A percentile compares a stretch with the other conserved stretches of the same genome.
Evolutionary conservation across 2,329 filamentous ascomycete species (phyloP).

Genomic region (Lecanoromycetidae sp.): DNA sequence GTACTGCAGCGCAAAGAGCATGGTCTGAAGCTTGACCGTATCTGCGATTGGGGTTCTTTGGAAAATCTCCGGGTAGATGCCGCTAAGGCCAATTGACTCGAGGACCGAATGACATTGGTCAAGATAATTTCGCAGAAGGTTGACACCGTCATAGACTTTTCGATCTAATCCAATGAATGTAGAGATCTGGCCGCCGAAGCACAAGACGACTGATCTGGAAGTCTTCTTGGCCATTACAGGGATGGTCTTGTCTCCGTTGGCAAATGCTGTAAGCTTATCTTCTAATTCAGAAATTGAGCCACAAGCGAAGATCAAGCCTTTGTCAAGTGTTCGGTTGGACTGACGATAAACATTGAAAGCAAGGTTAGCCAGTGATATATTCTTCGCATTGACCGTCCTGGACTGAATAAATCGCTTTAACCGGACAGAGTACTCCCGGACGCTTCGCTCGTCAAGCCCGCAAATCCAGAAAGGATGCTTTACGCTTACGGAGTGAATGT

Average conservation of each 20-base stretch:
- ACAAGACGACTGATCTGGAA: slow-evolving; percentile 19
- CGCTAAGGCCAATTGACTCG: slow-evolving; percentile 7
- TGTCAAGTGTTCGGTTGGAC: neutral
- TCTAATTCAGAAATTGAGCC: slow-evolving; percentile 24
- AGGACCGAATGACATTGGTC: slow-evolving; percentile 24
- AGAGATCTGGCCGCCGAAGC: slow-evolving; percentile 24
- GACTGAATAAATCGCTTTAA: neutral
- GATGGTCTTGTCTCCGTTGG: neutral
- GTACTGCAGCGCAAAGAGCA: slow-evolving; percentile 25
- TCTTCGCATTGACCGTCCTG: neutral
- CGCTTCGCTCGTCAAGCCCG: neutral
- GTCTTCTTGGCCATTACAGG: neutral
- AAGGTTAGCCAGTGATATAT: neutral
- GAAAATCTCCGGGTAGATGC: slow-evolving; percentile 25
- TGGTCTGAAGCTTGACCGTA: slow-evolving; percentile 24
- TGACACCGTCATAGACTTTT: slow-evolving; percentile 21
- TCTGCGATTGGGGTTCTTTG: slow-evolving; percentile 21
- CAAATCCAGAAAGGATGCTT: neutral
- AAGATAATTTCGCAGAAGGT: slow-evolving; percentile 19
- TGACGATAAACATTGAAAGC: neutral
- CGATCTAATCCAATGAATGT: slow-evolving; percentile 19
- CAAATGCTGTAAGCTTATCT: slow-evolving; percentile 21
- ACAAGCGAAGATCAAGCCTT: slow-evolving; percentile 16
- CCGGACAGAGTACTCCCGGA: neutral
- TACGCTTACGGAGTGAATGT: neutral